Base-by-base conservation (phyloP, 2,329 filamentous ascomycete species). In the Neopestalotiopsis sp. region DNA sequence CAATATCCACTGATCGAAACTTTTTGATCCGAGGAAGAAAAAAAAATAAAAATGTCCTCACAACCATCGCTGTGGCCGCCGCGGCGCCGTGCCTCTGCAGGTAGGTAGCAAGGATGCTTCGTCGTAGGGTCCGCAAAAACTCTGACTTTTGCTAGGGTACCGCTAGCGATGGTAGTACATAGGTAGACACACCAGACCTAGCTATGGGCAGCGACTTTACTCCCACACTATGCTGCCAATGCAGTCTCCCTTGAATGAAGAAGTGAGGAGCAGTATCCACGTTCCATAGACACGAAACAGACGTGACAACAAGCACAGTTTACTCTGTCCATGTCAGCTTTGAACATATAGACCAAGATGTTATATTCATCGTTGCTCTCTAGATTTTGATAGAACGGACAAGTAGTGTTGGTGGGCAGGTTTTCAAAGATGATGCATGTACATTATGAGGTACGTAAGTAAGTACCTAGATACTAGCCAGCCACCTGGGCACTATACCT, bases 31-130 rank as follows among this genome's bases (percentile, higher is more conserved):
- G 57, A 32, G 14, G 24, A n/a, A 13, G 28, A 38, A 38, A 38
- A 14, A 24, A 34, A 60, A 38, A 24, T 30, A 34, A 60, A 30
- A 30, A 32, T n/a, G 9, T 32, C 57, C 32, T 60, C 28, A 14
- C 58, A 17, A n/a, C 28, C 17, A n/a, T 57, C 24, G 52, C 14
- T 57, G 52, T 28, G 24, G 52, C 52, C 24, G 52, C n/a, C n/a
- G n/a, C 24, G 67, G 68, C 59, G 71, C 68, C 68, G 70, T 72
- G 71, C 71, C 71, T 66, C 69, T 66, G 56, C 68, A 68, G 38
- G 30, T 62, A 66, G 67, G 69, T 20, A n/a, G 45, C 17, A 20
- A 13, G 45, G 45, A 20, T 52, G 24, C 24, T 28, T n/a, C 7
- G 45, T 20, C 9, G 20, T 59, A 73, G 71, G 67, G 58, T 34